A percentile compares a stretch with the other conserved stretches of the same genome.
phyloP scores from a whole-genome alignment of 768 basidiomycete species.

The Naganishia onofrii region DNA sequence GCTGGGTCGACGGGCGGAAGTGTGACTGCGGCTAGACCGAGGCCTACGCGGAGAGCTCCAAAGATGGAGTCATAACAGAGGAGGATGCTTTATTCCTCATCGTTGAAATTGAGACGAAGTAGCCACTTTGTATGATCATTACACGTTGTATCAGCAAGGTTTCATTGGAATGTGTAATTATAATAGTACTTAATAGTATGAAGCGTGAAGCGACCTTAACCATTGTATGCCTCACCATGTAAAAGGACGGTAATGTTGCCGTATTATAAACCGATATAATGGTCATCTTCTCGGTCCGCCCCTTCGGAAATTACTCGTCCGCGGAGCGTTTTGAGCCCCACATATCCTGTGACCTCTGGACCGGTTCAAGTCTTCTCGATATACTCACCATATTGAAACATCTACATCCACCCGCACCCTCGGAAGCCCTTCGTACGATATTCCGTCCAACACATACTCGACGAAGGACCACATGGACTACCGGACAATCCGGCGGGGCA shows the following conservation, averaged over 20 bases:
- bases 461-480: neutral
- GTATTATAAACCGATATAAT: neutral
- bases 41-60: neutral
- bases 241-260: no score
- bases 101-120: neutral
- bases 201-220: no score
- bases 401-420: neutral
- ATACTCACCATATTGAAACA: neutral
- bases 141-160: neutral
- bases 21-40: neutral
- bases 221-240: no score
- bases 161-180: neutral
- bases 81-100: no score
- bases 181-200: no score
- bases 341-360: neutral
- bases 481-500: neutral
- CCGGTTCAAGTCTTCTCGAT: neutral
- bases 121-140: neutral
- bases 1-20: neutral
- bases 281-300: no score
- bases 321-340: neutral
- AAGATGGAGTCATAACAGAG: neutral
- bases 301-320: conserved; percentile 21
- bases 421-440: neutral
- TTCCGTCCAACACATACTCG: neutral